Evolutionary conservation across 1,139 yeast genomes (phyloP), one percentile per base, ranked within the genome.

Genomic region (Debaryomyces nepalensis): DNA sequence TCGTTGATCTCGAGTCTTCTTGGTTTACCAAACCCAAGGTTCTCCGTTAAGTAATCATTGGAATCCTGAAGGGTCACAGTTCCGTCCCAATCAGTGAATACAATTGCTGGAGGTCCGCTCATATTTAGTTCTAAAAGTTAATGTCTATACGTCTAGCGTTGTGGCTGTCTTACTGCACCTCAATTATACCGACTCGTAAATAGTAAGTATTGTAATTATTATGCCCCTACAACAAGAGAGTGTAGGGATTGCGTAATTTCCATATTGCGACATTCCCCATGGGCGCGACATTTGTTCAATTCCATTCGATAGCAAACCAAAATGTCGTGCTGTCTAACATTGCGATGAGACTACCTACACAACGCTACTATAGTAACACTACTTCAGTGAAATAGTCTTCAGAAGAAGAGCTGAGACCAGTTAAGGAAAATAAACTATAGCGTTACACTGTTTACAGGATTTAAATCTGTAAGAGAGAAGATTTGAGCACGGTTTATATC

Each of bases 31-130:
- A 89, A 87, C 4, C 99, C 99, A 23, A 86, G 71, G 56, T 79
- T 81, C 60, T 93, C 98, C 14, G 98, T 90, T 51, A 93, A 70
- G 63, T 76, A 86, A 63, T 93, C 98, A 60, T 93, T 95, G 49
- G 96, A 87, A 63, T 93, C 99, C 61, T 79, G 77, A 48, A 87
- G 71, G 12, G 99, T 93, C 50, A 93, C 95, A 5, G 99, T 93
- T 16, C 99, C 99, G 63, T 93, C 99, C 82, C 95, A 93, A 66
- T 93, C 99, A 40, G 97, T 87, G 70, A 93, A 93, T 30, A 93
- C 86, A 55, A 93, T 88, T 43, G 95, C 93, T 52, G 68, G 68
- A 24, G 67, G 64, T 20, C 58, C 39, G 22, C 39, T 27, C 51
- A 43, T 45, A n/a, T 9, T 22, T 37, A 5, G 18, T 23, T 22